phyloP scores from a whole-genome alignment of 2,329 filamentous ascomycete species.

The Phialophora tarda region DNA sequence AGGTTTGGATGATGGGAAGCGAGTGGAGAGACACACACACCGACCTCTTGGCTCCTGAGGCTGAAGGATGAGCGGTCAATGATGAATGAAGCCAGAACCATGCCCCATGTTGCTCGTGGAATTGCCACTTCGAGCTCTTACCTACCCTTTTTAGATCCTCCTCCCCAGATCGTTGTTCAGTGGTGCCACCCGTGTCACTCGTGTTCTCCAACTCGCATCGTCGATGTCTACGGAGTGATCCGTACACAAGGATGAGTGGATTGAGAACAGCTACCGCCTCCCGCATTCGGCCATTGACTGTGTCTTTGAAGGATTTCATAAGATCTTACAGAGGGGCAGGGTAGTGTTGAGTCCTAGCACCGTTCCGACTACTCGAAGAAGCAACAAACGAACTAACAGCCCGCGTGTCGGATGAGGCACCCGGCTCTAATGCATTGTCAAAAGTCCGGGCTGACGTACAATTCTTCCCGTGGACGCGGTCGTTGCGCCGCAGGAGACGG shows the following conservation, averaged over 20 bases:
- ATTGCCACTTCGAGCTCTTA: neutral
- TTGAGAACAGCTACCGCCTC: neutral
- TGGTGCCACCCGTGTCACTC: no score
- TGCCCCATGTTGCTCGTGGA: neutral
- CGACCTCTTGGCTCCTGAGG: constrained; percentile 3
- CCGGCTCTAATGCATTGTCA: neutral
- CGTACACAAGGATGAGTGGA: neutral
- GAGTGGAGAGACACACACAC: neutral
- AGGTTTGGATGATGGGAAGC: neutral
- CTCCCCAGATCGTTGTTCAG: no score
- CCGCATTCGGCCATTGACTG: neutral
- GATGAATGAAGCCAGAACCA: neutral
- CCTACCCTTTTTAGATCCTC: neutral
- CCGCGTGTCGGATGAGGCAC: constrained; percentile 6
- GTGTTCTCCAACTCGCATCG: no score
- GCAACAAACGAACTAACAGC: neutral
- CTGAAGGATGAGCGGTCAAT: constrained; percentile 11
- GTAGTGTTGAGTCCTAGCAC: no score
- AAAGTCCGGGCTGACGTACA: neutral
- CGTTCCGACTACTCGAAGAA: neutral
- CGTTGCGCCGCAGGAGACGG: no score
- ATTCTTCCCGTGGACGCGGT: neutral
- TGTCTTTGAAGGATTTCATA: neutral
- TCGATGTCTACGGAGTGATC: neutral
- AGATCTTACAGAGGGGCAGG: neutral